Percentiles rank a stretch among this genome's conserved stretches.
These are phyloP conservation scores for Kuraishia capsulata DNA, from an alignment of 805 yeast genomes.

Conservation along the genomic window DNA sequence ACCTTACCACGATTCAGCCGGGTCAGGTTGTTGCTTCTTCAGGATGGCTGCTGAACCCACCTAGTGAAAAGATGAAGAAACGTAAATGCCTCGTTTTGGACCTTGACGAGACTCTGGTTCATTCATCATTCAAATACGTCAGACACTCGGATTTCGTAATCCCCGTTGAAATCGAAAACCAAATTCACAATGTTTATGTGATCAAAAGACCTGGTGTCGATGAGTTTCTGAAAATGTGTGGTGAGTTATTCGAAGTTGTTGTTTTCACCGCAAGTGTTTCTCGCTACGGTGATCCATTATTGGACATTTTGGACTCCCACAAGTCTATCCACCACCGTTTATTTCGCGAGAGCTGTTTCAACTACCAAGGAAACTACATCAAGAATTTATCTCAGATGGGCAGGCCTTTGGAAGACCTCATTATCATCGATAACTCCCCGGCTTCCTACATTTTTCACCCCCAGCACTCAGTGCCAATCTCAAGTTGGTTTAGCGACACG, in stretches of 20 bases:
- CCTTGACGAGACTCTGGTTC: slow-evolving; percentile 93
- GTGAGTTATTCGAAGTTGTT: slow-evolving; percentile 85
- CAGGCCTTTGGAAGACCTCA: slow-evolving; percentile 75
- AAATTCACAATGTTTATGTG: slow-evolving; percentile 89
- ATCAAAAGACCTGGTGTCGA: slow-evolving; percentile 98
- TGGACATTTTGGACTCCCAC: slow-evolving; percentile 78
- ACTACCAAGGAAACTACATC: slow-evolving; percentile 89
- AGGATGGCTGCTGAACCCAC: slow-evolving; percentile 57
- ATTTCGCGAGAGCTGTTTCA: slow-evolving; percentile 90
- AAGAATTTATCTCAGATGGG: slow-evolving; percentile 93
- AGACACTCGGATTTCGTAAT: slow-evolving; percentile 93
- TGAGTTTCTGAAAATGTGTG: slow-evolving; percentile 76
- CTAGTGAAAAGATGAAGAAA: slow-evolving; percentile 36
- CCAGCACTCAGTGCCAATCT: slow-evolving; percentile 93
- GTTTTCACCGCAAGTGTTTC: slow-evolving; percentile 95
- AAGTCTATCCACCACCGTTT: slow-evolving; percentile 79
- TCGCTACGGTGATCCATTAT: slow-evolving; percentile 91
- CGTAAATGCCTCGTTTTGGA: slow-evolving; percentile 87
- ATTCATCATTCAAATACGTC: slow-evolving; percentile 85
- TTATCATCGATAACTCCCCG: slow-evolving; percentile 94
- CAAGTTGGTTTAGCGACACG: slow-evolving; percentile 96
- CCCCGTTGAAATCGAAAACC: slow-evolving; percentile 93
- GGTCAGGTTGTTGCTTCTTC: slow-evolving; percentile 63
- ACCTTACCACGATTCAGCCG: slow-evolving; percentile 56
- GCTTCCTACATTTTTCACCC: slow-evolving; percentile 98